Percentiles rank a stretch among this genome's conserved stretches.
Evolutionary conservation across 169 alveolate species (phyloP).

Genomic region (Plasmodium gaboni): DNA sequence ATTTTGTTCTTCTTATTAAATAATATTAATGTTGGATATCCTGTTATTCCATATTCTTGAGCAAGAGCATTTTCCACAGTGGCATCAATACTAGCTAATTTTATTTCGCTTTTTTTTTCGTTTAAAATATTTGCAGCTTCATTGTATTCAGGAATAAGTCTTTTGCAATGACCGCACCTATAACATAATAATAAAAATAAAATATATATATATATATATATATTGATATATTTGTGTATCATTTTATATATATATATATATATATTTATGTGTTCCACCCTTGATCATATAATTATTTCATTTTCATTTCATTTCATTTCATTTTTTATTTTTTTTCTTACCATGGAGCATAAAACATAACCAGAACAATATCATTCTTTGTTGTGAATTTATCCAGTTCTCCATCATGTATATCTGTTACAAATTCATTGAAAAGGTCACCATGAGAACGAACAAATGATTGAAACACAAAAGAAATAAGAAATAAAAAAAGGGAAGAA

Average conservation of each 20-base stretch:
- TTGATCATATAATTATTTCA: neutral
- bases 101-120: conserved; percentile 86
- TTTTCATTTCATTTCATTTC: neutral
- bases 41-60: conserved; percentile 89
- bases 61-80: conserved; percentile 87
- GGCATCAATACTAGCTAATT: conserved; percentile 93
- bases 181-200: neutral
- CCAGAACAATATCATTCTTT: conserved; percentile 51
- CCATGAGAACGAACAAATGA: conserved; percentile 27
- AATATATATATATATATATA: conserved; percentile 74
- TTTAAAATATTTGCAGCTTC: conserved; percentile 91
- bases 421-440: conserved; percentile 51
- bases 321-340: conserved; percentile 14
- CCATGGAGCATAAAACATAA: conserved; percentile 75
- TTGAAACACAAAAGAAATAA: conserved; percentile 36
- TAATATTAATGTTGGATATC: conserved; percentile 94
- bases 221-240: neutral
- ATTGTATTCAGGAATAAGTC: conserved; percentile 94
- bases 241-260: neutral
- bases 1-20: conserved; percentile 85
- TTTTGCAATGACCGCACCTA: conserved; percentile 94
- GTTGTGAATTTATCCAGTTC: conserved; percentile 42
- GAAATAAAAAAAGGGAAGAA: conserved; percentile 31
- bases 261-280: neutral
- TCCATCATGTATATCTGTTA: conserved; percentile 53